Conservation (phyloP, 2,329 filamentous ascomycete species). For the Epichloe aotearoae region DNA sequence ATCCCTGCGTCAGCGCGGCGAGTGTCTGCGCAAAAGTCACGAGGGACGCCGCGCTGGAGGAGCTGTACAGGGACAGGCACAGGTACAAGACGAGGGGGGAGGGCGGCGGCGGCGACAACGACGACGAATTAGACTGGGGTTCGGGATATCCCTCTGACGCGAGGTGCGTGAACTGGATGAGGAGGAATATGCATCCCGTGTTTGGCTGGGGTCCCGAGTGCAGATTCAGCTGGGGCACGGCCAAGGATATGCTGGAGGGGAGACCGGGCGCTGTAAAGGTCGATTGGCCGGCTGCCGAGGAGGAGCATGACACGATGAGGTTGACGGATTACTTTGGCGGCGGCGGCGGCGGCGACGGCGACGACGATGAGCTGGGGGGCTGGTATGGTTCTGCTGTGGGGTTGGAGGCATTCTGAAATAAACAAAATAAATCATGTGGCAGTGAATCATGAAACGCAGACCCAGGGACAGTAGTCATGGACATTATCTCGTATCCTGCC, state of each 20-base stretch:
- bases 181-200: slow-evolving; percentile 74
- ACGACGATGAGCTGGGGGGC: slow-evolving; percentile 54
- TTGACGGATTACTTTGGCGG: slow-evolving; percentile 63
- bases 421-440: neutral
- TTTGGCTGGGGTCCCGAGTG: slow-evolving; percentile 95
- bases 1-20: slow-evolving; percentile 84
- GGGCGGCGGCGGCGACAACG: slow-evolving; percentile 14
- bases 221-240: slow-evolving; percentile 90
- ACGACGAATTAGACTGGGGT: slow-evolving; percentile 53
- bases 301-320: slow-evolving; percentile 56
- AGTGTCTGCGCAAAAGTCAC: slow-evolving; percentile 96
- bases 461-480: neutral
- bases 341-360: slow-evolving; percentile 12
- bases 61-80: slow-evolving; percentile 43
- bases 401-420: slow-evolving; percentile 52
- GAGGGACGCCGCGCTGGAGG: slow-evolving; percentile 75
- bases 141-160: slow-evolving; percentile 88
- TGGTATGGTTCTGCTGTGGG: slow-evolving; percentile 74
- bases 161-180: slow-evolving; percentile 69
- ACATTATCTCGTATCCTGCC: slow-evolving; percentile 11
- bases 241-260: slow-evolving; percentile 82
- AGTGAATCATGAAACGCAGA: neutral
- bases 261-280: slow-evolving; percentile 56
- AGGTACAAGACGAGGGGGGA: slow-evolving; percentile 10
- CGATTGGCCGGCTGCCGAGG: slow-evolving; percentile 69